These are phyloP conservation scores for Clausena lansium DNA, from an alignment of 345 rosid genomes.

Conservation along the genomic window DNA sequence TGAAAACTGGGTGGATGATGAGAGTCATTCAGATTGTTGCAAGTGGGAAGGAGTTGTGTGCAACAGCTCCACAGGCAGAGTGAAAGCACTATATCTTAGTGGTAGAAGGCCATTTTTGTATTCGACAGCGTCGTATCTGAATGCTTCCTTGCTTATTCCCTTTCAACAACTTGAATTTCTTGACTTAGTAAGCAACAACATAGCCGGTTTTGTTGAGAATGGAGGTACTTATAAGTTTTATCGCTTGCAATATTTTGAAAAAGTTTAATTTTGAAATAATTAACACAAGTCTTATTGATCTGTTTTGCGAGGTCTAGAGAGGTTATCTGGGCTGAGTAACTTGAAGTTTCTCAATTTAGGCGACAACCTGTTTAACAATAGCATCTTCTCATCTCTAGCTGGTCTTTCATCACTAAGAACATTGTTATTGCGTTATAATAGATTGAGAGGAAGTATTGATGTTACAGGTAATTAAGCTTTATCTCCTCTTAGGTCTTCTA, in stretches of 20 bases:
- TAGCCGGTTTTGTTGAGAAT: background rate
- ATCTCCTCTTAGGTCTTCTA: background rate
- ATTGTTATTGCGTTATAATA: accelerated
- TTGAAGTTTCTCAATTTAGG: too few relatives aligned
- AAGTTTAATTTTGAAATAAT: too few relatives aligned
- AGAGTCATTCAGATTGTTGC: background rate
- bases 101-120: accelerated
- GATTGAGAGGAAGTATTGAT: background rate
- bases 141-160: background rate
- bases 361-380: background rate
- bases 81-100: background rate
- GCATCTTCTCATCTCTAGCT: background rate
- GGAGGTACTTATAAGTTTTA: background rate
- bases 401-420: background rate
- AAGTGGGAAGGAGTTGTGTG: background rate
- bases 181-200: background rate
- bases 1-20: background rate
- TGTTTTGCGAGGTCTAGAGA: background rate
- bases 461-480: background rate
- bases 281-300: too few relatives aligned
- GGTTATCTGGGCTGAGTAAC: background rate
- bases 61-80: background rate
- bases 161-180: background rate
- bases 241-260: too few relatives aligned
- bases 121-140: background rate